phyloP scores from a whole-genome alignment of 306 rosid species.

The Clitoria ternatea region DNA sequence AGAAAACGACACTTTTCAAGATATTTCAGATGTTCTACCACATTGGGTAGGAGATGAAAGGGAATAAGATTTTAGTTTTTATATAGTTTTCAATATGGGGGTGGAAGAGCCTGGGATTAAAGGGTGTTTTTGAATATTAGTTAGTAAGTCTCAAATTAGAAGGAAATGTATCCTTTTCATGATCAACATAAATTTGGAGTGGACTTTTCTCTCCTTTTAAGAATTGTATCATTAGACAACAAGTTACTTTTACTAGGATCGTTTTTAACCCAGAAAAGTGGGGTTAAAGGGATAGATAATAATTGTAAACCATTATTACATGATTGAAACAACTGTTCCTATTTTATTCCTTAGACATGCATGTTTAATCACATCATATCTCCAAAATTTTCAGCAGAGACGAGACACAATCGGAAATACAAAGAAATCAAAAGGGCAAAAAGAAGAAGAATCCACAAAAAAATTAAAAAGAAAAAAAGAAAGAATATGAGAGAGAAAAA shows the following conservation, averaged over 20 bases:
- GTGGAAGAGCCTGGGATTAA: background rate
- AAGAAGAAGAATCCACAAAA: background rate
- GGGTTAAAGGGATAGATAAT: background rate
- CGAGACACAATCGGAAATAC: constrained; percentile 5
- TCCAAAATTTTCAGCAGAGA: background rate
- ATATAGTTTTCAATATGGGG: background rate
- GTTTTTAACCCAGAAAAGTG: background rate
- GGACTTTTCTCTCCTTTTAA: background rate
- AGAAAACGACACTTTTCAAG: too few species aligned
- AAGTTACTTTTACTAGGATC: background rate
- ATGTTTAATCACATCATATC: background rate
- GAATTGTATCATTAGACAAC: background rate
- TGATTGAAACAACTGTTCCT: background rate
- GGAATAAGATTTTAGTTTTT: background rate
- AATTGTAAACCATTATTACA: constrained; percentile 2
- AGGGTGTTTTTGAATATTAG: background rate
- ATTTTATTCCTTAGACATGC: background rate
- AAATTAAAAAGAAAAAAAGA: background rate
- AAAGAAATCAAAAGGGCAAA: background rate
- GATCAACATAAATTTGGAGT: background rate
- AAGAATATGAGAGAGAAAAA: background rate
- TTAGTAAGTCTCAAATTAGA: background rate
- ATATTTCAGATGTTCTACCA: too few species aligned
- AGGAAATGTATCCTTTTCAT: background rate
- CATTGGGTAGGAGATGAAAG: background rate